Percentiles rank a stretch among this genome's conserved stretches.
Conservation (phyloP, 2,329 filamentous ascomycete genomes). For the Pseudogymnoascus sp. region DNA sequence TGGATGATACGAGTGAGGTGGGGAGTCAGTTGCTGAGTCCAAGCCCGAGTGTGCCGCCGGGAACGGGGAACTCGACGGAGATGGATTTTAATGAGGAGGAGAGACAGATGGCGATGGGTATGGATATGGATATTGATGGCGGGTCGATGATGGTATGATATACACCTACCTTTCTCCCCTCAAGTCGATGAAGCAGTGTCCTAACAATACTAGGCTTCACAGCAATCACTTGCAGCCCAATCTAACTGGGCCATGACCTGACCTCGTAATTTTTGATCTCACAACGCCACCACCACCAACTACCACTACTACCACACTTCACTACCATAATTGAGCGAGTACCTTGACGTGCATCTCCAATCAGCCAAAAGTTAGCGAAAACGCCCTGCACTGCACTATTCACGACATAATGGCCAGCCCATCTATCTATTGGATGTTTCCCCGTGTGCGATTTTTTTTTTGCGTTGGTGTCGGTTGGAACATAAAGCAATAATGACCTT, state of each 20-base stretch:
- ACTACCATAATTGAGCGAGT: background rate
- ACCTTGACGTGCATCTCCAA: background rate
- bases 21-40: background rate
- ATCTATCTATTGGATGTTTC: background rate
- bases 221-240: background rate
- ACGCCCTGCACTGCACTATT: background rate
- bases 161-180: accelerated
- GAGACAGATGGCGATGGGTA: background rate
- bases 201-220: background rate
- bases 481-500: background rate
- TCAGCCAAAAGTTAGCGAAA: background rate
- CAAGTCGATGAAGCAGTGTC: background rate
- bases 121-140: conserved; percentile 26
- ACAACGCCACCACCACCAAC: background rate
- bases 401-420: background rate
- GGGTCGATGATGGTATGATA: conserved; percentile 2
- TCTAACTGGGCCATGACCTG: background rate
- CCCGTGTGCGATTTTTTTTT: background rate
- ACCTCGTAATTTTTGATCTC: background rate
- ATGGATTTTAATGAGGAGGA: conserved; percentile 3
- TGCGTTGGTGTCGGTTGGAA: background rate
- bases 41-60: background rate
- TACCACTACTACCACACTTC: background rate
- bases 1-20: background rate
- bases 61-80: background rate